Evolutionary conservation across 2,329 filamentous ascomycete species (phyloP), one percentile per base, ranked within the genome.

Genomic region (Talaromyces sp.): DNA sequence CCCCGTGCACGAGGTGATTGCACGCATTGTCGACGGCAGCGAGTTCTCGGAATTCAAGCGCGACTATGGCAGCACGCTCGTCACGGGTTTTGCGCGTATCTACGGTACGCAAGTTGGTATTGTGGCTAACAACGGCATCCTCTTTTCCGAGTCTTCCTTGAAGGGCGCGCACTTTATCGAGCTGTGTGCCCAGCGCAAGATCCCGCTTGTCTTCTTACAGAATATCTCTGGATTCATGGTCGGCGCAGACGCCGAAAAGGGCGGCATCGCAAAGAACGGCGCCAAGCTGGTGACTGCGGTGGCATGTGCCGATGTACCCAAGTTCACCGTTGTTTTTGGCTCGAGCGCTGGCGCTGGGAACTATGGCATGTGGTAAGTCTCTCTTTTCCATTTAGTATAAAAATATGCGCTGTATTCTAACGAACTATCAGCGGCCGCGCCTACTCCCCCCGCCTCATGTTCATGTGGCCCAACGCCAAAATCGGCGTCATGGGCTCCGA

Each of bases 191-290:
- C 92, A 97, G 77, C 89, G 95, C 61, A 87, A 91, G 59, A 90
- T 98, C 61, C 93, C 95, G 0, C 82, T 98, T 10, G 84, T 98
- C 57, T 98, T 98, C 78, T 80, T 99, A 22, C 95, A 99, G 75
- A 98, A 99, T 76, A 98, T 99, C 73, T 89, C 88, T 6, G 95
- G 95, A 51, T 99, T 99, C 84, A 99, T 99, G 95, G 95, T 99
- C 33, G 95, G 95, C 51, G 85, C 87, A 19, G 91, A 95, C 69
- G 92, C 93, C 0, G 95, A 99, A 78, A 89, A 90, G 59, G 93
- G 93, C 58, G 95, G 95, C 13, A 98, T 99, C 68, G 95, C 95
- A 59, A 98, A 98, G 82, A 96, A 98, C 71, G 95, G 95, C 47
- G 95, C 95, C 6, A 98, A 99, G 79, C 86, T 99, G 19, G 95